A percentile compares a stretch with the other conserved stretches of the same genome.
These are phyloP conservation scores for Symbiotaphrina buchneri DNA, from an alignment of 495 filamentous ascomycete species.

Conservation along the genomic window DNA sequence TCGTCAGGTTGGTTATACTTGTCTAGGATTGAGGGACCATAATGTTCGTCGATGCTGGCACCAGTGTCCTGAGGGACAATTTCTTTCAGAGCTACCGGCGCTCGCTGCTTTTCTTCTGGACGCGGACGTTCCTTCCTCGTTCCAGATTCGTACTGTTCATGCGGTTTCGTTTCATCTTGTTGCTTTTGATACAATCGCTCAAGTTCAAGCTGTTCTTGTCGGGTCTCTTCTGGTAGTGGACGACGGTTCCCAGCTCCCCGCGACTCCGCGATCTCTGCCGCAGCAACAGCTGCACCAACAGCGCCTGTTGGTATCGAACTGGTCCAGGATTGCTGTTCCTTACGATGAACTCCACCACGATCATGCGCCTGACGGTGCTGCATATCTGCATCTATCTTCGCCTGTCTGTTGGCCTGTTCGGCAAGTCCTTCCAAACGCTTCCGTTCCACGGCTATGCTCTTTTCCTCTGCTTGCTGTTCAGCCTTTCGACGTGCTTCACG, in stretches of 20 bases:
- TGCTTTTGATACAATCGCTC: not conserved
- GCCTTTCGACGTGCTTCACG: not conserved
- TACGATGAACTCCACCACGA: not conserved
- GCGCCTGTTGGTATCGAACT: not conserved
- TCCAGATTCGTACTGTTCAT: not conserved
- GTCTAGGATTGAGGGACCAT: slow-evolving; percentile 4
- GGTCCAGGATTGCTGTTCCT: not conserved
- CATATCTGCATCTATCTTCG: not conserved
- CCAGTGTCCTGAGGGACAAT: not conserved
- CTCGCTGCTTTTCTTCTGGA: not conserved
- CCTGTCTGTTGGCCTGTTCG: not conserved
- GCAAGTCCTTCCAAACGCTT: no score
- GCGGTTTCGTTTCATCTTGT: not conserved
- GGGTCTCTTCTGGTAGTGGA: no score
- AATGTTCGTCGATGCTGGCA: not conserved
- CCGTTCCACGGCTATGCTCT: no score
- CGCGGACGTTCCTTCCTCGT: not conserved
- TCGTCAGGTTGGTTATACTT: slow-evolving; percentile 10
- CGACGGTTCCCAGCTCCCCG: no score
- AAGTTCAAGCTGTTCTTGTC: not conserved
- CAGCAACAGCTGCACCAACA: slow-evolving; percentile 2
- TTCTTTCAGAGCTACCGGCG: not conserved
- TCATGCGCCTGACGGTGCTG: slow-evolving; percentile 1
- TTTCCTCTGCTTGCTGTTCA: not conserved
- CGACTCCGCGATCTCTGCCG: not conserved